These are phyloP conservation scores for Fragaria ananassa DNA, from an alignment of 306 rosid genomes.

Conservation along the genomic window DNA sequence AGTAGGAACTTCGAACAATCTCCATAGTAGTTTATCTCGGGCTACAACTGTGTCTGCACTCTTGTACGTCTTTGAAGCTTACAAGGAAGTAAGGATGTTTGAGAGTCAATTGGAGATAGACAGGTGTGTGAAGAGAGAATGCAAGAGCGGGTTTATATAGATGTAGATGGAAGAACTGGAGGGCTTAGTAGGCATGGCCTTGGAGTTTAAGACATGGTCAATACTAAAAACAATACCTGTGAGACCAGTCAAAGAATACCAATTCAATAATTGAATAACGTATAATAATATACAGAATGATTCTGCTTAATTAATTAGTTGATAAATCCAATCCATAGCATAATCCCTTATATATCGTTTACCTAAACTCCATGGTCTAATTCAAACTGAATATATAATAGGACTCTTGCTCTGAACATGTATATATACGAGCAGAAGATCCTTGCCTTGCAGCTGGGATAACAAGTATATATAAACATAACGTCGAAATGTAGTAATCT, in stretches of 20 bases:
- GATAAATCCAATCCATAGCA: not conserved
- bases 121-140: not conserved
- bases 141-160: not conserved
- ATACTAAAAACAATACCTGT: not conserved
- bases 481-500: not conserved
- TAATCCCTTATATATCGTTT: not conserved
- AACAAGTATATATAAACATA: not conserved
- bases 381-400: not conserved
- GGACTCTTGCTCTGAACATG: not conserved
- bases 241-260: not conserved
- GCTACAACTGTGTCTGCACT: not conserved
- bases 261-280: not conserved
- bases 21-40: slow-evolving; percentile 14
- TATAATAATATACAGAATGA: no score
- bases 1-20: slow-evolving; percentile 16
- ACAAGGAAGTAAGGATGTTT: not conserved
- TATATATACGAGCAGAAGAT: not conserved
- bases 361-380: not conserved
- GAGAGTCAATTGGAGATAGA: not conserved
- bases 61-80: not conserved
- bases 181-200: not conserved
- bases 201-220: not conserved
- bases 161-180: not conserved
- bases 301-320: not conserved
- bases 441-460: not conserved